Conservation (phyloP, 78 protist species). For the Dictyostelium brefeldianum region DNA sequence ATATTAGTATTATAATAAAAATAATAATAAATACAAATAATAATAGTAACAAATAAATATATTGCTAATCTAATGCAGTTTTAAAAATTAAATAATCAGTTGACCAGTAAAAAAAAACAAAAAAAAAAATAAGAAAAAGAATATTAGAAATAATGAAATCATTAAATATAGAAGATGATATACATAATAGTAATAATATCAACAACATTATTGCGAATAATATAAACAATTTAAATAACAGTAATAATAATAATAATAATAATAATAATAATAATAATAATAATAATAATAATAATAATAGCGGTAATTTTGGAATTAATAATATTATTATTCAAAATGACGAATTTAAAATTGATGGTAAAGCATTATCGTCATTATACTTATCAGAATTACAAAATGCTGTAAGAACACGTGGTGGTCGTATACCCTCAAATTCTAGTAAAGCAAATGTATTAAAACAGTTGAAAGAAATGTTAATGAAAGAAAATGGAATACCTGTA, state of each 20-base stretch:
- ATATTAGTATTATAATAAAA: too few species aligned
- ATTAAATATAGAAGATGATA: background rate
- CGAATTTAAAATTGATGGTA: background rate
- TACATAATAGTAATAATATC: background rate
- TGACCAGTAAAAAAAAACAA: background rate
- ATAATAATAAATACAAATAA: too few species aligned
- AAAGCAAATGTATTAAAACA: conserved; percentile 18
- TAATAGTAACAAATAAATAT: too few species aligned
- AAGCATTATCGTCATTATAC: background rate
- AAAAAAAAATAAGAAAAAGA: background rate
- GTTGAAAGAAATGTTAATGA: background rate
- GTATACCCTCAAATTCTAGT: conserved; percentile 1
- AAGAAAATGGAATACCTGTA: background rate
- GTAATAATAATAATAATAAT: background rate
- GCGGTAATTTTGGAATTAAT: too few species aligned
- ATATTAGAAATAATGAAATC: background rate
- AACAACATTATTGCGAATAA: background rate
- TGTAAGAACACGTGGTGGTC: conserved; percentile 14
- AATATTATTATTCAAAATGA: background rate
- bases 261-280: background rate
- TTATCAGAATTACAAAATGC: conserved; percentile 5
- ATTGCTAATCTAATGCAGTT: too few species aligned
- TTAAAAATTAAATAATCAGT: too few species aligned
- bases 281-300: background rate
- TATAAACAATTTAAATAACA: background rate